Conservation (phyloP, 2,329 filamentous ascomycete species). For the Monosporascus cannonballus region DNA sequence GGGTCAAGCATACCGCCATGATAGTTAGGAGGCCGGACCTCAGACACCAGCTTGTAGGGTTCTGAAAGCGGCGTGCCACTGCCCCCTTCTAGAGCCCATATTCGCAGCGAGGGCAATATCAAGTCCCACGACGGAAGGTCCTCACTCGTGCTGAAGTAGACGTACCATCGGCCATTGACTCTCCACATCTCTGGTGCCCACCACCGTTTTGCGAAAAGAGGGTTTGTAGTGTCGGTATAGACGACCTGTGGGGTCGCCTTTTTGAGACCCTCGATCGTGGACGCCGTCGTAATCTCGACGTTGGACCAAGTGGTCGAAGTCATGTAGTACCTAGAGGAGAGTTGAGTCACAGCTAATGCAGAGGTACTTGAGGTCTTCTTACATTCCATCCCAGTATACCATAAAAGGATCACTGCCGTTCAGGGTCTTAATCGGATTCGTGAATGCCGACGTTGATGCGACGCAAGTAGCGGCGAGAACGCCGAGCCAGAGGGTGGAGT, state of each 20-base stretch:
- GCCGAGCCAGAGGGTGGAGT: neutral
- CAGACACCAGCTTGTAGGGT: slow-evolving; percentile 5
- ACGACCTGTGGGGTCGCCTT: slow-evolving; percentile 4
- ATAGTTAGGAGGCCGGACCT: slow-evolving; percentile 9
- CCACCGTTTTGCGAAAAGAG: slow-evolving; percentile 5
- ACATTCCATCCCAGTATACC: slow-evolving; percentile 4
- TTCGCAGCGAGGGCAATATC: slow-evolving; percentile 9
- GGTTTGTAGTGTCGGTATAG: slow-evolving; percentile 8
- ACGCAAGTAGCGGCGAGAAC: neutral
- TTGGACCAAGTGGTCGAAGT: slow-evolving; percentile 12
- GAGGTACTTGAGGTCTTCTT: neutral
- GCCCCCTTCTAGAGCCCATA: slow-evolving; percentile 8
- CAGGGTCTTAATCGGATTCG: slow-evolving; percentile 4
- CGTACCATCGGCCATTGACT: slow-evolving; percentile 13
- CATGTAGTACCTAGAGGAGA: slow-evolving; percentile 9
- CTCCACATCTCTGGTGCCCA: slow-evolving; percentile 15
- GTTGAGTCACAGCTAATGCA: neutral
- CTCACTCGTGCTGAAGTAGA: slow-evolving; percentile 14
- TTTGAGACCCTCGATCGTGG: slow-evolving; percentile 13
- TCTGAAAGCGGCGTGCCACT: slow-evolving; percentile 6
- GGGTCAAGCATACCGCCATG: slow-evolving; percentile 11
- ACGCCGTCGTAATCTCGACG: slow-evolving; percentile 8
- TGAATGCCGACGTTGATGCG: neutral
- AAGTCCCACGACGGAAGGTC: slow-evolving; percentile 8
- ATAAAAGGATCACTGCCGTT: slow-evolving; percentile 5